Percentiles rank a stretch among this genome's conserved stretches.
Evolutionary conservation across 1,284 basidiomycete species (phyloP).

Genomic region (Sporisorium scitamineum): DNA sequence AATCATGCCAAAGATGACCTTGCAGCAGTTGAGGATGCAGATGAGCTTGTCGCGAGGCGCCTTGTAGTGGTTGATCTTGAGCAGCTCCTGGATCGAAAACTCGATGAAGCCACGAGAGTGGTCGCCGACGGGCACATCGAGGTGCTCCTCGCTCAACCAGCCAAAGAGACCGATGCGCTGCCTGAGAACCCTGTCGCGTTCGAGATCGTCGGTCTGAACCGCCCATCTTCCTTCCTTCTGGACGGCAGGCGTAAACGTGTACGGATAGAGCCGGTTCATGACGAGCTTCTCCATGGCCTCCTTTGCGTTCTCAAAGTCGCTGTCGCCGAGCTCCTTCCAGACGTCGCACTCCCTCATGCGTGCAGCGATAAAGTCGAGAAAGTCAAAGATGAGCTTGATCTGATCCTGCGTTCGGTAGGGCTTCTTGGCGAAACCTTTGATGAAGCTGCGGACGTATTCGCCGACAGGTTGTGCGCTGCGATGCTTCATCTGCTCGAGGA

Average conservation of each 20-base stretch:
- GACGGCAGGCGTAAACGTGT: conserved; percentile 66
- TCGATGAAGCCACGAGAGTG: conserved; percentile 82
- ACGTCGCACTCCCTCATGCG: conserved; percentile 63
- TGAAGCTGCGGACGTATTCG: conserved; percentile 68
- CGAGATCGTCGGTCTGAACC: conserved; percentile 87
- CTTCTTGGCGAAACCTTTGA: conserved; percentile 68
- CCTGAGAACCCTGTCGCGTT: conserved; percentile 87
- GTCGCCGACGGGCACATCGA: conserved; percentile 74
- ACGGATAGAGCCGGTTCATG: conserved; percentile 90
- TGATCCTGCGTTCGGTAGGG: conserved; percentile 67
- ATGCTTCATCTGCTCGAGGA: conserved; percentile 69
- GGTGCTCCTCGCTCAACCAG: conserved; percentile 89
- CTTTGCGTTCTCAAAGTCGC: conserved; percentile 94
- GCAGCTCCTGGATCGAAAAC: conserved; percentile 87
- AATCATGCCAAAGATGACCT: conserved; percentile 97
- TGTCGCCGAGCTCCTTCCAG: conserved; percentile 72
- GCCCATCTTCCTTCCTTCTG: conserved; percentile 64
- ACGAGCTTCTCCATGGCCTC: conserved; percentile 99
- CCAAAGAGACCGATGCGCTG: conserved; percentile 92
- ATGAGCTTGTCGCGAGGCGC: conserved; percentile 97
- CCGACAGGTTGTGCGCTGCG: conserved; percentile 64
- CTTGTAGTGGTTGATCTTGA: conserved; percentile 99
- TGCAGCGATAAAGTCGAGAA: conserved; percentile 67
- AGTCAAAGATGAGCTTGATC: conserved; percentile 69
- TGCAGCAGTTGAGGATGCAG: conserved; percentile 97